Evolutionary conservation across 1,139 yeast genomes (phyloP).

Genomic region (Debaryomyces coudertii): DNA sequence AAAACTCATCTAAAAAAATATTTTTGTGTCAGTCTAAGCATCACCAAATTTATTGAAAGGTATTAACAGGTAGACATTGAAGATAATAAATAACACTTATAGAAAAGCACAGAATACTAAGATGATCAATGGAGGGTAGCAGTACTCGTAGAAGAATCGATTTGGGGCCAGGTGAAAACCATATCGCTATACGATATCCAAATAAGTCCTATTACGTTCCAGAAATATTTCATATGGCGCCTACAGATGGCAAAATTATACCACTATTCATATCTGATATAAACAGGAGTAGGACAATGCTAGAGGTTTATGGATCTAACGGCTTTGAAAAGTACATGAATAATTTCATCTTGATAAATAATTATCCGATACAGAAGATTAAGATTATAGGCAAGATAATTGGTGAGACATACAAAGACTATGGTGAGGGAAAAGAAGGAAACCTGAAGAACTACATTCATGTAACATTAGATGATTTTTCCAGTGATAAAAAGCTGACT

Average conservation of each 20-base stretch:
- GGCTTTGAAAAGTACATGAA: conserved; percentile 13
- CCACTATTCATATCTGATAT: conserved; percentile 23
- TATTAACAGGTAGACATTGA: neutral
- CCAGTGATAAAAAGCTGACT: conserved; percentile 15
- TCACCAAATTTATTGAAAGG: neutral
- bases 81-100: neutral
- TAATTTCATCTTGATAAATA: conserved; percentile 20
- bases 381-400: conserved; percentile 20
- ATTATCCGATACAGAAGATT: conserved; percentile 21
- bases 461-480: conserved; percentile 21
- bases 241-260: conserved; percentile 15
- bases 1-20: conserved; percentile 6
- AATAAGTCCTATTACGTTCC: conserved; percentile 19
- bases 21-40: conserved; percentile 7
- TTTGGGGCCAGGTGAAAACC: conserved; percentile 22
- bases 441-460: conserved; percentile 11
- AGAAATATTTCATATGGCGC: conserved; percentile 21
- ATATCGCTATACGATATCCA: conserved; percentile 18
- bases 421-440: conserved; percentile 5
- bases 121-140: conserved; percentile 9
- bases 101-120: neutral
- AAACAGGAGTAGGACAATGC: conserved; percentile 12
- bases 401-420: conserved; percentile 18
- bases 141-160: conserved; percentile 13
- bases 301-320: conserved; percentile 16